These are phyloP conservation scores for Lophiotrema nucula DNA, from an alignment of 495 filamentous ascomycete species.

Conservation along the genomic window DNA sequence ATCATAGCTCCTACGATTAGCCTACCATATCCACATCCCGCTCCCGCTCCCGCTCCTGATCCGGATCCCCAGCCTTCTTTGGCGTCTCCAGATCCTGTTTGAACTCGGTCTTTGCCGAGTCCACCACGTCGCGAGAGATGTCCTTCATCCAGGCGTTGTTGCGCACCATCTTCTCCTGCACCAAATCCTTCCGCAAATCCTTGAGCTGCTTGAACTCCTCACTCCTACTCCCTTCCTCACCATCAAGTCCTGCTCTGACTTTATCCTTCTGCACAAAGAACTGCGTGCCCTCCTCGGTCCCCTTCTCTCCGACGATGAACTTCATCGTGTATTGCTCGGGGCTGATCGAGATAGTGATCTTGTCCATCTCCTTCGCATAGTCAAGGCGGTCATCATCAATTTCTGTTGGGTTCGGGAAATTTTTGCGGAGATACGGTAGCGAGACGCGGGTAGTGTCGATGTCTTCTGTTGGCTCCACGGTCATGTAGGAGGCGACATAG, in stretches of 20 bases:
- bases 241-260: conserved; percentile 4
- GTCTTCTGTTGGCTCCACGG: conserved; percentile 86
- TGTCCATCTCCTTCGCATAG: conserved; percentile 26
- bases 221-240: conserved; percentile 41
- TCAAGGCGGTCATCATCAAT: conserved; percentile 38
- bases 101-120: conserved; percentile 64
- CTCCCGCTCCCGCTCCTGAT: conserved; percentile 28
- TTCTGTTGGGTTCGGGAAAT: conserved; percentile 59
- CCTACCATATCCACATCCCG: too few species aligned
- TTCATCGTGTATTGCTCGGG: conserved; percentile 19
- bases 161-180: conserved; percentile 69
- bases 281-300: conserved; percentile 6
- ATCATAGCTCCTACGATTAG: too few species aligned
- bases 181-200: conserved; percentile 50
- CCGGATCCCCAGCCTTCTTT: conserved; percentile 5
- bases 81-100: conserved; percentile 15
- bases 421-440: conserved; percentile 71
- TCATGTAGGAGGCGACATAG: conserved; percentile 88
- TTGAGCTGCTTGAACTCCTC: conserved; percentile 46
- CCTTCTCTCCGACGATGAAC: conserved; percentile 13
- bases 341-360: conserved; percentile 20
- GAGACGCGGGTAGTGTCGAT: conserved; percentile 62
- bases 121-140: conserved; percentile 67
- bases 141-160: conserved; percentile 76
- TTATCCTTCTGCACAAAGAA: conserved; percentile 21